These are phyloP conservation scores for Backusella mclennaniae DNA, from an alignment of 192 early-diverging fungal genomes.

Conservation along the genomic window DNA sequence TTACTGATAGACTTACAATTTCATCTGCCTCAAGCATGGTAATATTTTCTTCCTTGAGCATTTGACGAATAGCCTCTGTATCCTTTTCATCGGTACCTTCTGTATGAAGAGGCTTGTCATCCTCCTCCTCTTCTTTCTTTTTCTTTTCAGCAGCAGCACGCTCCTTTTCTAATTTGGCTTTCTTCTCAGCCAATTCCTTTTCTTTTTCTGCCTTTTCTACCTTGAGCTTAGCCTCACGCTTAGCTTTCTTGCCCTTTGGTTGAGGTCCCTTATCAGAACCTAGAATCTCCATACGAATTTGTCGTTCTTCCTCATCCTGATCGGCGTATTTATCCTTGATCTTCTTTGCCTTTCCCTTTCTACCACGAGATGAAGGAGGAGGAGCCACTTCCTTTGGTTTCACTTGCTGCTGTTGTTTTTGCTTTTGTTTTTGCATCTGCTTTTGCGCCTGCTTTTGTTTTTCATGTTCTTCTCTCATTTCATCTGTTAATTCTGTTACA, in stretches of 20 bases:
- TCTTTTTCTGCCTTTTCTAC: slow-evolving; percentile 31
- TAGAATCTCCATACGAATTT: slow-evolving; percentile 78
- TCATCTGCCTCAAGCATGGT: slow-evolving; percentile 52
- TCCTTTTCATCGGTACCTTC: slow-evolving; percentile 19
- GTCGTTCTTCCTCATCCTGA: slow-evolving; percentile 91
- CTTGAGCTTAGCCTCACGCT: slow-evolving; percentile 54
- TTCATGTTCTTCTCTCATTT: background rate
- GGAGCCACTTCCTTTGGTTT: slow-evolving; percentile 17
- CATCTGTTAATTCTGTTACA: slow-evolving; percentile 19
- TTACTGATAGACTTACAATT: slow-evolving; percentile 20
- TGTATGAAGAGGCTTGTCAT: background rate
- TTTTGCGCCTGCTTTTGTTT: background rate
- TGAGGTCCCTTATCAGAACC: slow-evolving; percentile 70
- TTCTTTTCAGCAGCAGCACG: background rate
- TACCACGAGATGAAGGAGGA: slow-evolving; percentile 65
- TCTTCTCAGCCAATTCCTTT: slow-evolving; percentile 15
- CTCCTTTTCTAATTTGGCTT: slow-evolving; percentile 4
- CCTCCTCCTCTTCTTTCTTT: background rate
- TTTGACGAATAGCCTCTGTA: slow-evolving; percentile 46
- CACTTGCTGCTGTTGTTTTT: slow-evolving; percentile 26
- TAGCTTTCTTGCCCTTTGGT: slow-evolving; percentile 71
- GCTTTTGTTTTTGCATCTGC: slow-evolving; percentile 13
- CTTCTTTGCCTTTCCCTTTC: slow-evolving; percentile 87
- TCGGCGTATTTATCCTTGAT: slow-evolving; percentile 93
- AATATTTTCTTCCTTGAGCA: slow-evolving; percentile 60